Conservation (phyloP, 1,284 basidiomycete species). For the Cutaneotrichosporon cyanovorans region DNA sequence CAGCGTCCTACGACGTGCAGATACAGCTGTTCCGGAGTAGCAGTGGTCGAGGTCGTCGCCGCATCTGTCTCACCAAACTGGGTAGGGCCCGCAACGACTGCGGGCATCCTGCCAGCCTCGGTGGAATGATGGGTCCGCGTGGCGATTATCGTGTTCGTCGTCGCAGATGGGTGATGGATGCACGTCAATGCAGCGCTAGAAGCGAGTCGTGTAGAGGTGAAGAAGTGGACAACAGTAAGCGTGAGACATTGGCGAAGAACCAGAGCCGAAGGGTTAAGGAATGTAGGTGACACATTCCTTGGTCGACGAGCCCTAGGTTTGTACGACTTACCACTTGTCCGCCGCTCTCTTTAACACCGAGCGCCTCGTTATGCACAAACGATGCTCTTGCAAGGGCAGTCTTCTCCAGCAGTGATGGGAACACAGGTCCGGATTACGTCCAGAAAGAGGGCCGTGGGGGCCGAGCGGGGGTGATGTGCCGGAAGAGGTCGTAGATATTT, state of each 20-base stretch:
- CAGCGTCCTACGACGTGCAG: conserved; percentile 9
- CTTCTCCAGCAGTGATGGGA: too few species aligned
- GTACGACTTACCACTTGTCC: too few species aligned
- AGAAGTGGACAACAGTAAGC: conserved; percentile 1
- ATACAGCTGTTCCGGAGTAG: neutral
- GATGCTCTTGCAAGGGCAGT: too few species aligned
- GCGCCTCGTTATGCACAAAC: too few species aligned
- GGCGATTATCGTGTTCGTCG: neutral
- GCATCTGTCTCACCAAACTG: neutral
- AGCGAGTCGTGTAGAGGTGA: neutral
- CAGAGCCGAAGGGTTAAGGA: too few species aligned
- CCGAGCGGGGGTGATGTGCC: too few species aligned
- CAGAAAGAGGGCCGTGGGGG: too few species aligned
- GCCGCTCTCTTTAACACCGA: too few species aligned
- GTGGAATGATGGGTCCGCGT: neutral
- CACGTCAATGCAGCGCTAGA: neutral
- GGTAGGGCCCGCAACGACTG: neutral
- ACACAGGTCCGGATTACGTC: too few species aligned
- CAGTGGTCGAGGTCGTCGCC: neutral
- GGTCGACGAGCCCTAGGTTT: too few species aligned
- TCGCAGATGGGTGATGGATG: neutral
- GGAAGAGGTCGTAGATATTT: too few species aligned
- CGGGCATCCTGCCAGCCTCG: conserved; percentile 4
- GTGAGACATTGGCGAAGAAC: neutral
- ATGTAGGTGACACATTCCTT: too few species aligned